These are phyloP conservation scores for Pontederia crassipes DNA, from an alignment of 176 grass and related monocot species.

Conservation along the genomic window DNA sequence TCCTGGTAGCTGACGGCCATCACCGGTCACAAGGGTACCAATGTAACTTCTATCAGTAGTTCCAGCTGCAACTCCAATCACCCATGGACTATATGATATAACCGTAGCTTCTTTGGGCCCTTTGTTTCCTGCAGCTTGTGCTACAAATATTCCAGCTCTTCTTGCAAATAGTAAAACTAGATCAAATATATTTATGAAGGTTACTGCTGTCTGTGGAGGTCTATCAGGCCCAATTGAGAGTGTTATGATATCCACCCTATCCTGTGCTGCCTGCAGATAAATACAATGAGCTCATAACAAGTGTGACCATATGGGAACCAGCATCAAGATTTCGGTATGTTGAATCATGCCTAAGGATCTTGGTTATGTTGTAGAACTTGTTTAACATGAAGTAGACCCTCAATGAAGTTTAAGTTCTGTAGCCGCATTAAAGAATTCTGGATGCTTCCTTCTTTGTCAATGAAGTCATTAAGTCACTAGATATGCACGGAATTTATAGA, in stretches of 20 bases:
- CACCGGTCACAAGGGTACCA: constrained; percentile 22
- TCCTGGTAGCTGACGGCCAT: constrained; percentile 23
- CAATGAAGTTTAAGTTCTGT: too few relatives aligned
- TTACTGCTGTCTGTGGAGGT: constrained; percentile 24
- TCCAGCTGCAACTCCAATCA: constrained; percentile 33
- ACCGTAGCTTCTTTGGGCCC: constrained; percentile 31
- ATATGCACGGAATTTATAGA: too few relatives aligned
- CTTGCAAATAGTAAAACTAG: constrained; percentile 44
- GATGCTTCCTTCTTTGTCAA: too few relatives aligned
- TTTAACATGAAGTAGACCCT: too few relatives aligned
- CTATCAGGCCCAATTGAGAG: constrained; percentile 43
- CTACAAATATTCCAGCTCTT: constrained; percentile 45
- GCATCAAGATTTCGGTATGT: too few relatives aligned
- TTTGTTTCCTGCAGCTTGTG: constrained; percentile 49
- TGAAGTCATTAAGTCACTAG: too few relatives aligned
- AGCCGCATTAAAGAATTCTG: too few relatives aligned
- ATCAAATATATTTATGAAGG: constrained; percentile 47
- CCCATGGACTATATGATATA: constrained; percentile 56
- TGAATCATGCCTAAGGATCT: too few relatives aligned
- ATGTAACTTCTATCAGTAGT: constrained; percentile 37
- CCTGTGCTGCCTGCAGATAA: constrained; percentile 35
- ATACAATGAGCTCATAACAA: not conserved
- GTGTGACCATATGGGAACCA: too few relatives aligned
- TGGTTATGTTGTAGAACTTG: too few relatives aligned
- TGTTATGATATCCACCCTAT: constrained; percentile 46